Conservation (phyloP, 1,284 basidiomycete genomes). For the Marasmius fiardii region DNA sequence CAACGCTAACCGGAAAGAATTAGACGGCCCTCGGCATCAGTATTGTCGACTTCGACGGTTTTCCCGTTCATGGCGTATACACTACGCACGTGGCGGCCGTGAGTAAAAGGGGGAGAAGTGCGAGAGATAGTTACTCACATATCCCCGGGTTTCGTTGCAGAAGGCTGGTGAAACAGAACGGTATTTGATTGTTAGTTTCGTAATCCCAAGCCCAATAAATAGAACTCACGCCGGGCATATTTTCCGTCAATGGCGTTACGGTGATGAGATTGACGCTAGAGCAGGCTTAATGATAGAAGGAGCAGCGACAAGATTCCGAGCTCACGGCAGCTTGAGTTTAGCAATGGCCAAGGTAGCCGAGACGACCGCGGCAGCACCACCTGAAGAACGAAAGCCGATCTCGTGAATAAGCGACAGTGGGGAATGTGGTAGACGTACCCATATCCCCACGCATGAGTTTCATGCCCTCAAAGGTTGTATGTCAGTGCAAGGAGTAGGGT, state of each 20-base stretch:
- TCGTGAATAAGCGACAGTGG: neutral
- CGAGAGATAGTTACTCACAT: conserved; percentile 41
- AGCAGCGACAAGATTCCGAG: conserved; percentile 9
- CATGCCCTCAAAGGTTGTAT: conserved; percentile 49
- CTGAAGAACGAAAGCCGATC: conserved; percentile 25
- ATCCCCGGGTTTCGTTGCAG: conserved; percentile 86
- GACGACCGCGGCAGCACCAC: conserved; percentile 79
- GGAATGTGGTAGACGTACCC: conserved; percentile 44
- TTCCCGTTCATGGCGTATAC: conserved; percentile 89
- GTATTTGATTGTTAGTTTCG: neutral
- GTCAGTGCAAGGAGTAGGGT: neutral
- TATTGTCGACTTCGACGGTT: conserved; percentile 86
- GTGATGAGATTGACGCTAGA: conserved; percentile 72
- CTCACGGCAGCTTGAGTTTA: conserved; percentile 73
- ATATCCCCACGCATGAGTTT: conserved; percentile 83
- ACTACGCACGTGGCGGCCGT: conserved; percentile 37
- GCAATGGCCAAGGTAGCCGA: conserved; percentile 77
- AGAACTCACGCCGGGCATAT: conserved; percentile 61
- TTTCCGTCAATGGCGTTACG: conserved; percentile 79
- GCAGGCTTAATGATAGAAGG: neutral
- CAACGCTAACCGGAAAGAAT: conserved; percentile 58
- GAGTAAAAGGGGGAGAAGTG: neutral
- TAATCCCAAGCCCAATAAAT: neutral
- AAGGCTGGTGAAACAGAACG: conserved; percentile 34
- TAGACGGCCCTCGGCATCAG: conserved; percentile 85